Percentiles rank a stretch among this genome's conserved stretches.
These are phyloP conservation scores for Oryza glumipatula DNA, from an alignment of 176 grass and related monocot genomes.

Conservation along the genomic window DNA sequence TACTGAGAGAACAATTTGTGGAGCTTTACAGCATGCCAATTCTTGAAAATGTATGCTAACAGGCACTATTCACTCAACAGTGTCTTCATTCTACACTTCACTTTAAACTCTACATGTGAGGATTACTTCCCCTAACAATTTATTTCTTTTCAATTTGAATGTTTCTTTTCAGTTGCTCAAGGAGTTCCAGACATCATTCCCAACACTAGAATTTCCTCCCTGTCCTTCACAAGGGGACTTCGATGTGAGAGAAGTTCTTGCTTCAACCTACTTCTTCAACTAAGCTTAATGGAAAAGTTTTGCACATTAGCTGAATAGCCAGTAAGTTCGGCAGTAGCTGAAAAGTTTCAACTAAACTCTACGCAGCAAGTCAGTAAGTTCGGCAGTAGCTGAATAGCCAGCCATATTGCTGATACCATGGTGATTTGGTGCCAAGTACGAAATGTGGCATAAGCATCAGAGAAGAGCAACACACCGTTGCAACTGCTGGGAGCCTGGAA, in stretches of 20 bases:
- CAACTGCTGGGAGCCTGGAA: neutral
- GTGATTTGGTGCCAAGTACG: neutral
- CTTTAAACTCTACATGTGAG: neutral
- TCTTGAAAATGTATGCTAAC: constrained; percentile 77
- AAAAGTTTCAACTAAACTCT: too few species aligned
- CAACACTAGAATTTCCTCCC: constrained; percentile 72
- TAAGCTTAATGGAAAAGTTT: constrained; percentile 39
- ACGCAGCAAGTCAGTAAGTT: neutral
- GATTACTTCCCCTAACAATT: neutral
- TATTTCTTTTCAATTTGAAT: constrained; percentile 28
- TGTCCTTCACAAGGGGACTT: constrained; percentile 79
- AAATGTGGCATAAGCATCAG: constrained; percentile 2
- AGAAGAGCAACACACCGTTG: constrained; percentile 11
- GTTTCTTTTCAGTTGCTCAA: constrained; percentile 67
- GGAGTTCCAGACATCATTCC: constrained; percentile 71
- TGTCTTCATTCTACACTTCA: neutral
- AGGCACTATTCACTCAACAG: constrained; percentile 16
- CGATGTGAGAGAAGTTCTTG: constrained; percentile 72
- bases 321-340: neutral
- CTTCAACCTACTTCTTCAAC: constrained; percentile 94
- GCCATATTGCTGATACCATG: neutral
- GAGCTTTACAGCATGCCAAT: constrained; percentile 87
- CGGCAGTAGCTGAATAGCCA: neutral
- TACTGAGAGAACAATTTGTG: constrained; percentile 94
- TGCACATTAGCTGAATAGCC: too few species aligned